phyloP scores from a whole-genome alignment of 805 yeast species.

The Schwanniomyces yamadae region DNA sequence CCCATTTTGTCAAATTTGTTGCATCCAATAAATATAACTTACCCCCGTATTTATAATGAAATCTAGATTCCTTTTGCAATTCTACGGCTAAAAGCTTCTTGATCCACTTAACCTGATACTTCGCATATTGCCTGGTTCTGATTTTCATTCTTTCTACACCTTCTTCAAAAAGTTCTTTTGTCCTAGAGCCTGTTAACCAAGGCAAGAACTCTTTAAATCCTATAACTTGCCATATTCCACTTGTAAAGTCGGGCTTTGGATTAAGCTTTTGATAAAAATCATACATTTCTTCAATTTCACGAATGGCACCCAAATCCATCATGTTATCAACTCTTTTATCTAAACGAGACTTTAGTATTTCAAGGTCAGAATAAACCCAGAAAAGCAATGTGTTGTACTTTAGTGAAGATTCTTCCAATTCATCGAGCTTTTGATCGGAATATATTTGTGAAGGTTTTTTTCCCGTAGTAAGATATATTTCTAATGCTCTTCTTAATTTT shows the following conservation, averaged over 20 bases:
- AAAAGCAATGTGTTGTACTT: constrained; percentile 64
- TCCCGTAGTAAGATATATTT: constrained; percentile 69
- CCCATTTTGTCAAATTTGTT: constrained; percentile 66
- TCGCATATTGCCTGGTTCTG: constrained; percentile 83
- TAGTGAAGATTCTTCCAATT: constrained; percentile 45
- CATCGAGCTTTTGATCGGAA: constrained; percentile 50
- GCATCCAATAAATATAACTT: constrained; percentile 73
- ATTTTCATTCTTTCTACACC: constrained; percentile 78
- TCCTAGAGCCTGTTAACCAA: constrained; percentile 41
- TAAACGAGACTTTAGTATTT: constrained; percentile 56
- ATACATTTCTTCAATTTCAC: constrained; percentile 66
- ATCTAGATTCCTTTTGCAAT: constrained; percentile 45
- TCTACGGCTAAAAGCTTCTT: constrained; percentile 65
- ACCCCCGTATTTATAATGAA: constrained; percentile 56
- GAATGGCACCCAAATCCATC: constrained; percentile 67
- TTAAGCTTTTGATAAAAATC: constrained; percentile 34
- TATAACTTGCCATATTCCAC: constrained; percentile 91
- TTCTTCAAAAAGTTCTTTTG: constrained; percentile 26
- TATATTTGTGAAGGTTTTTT: constrained; percentile 70
- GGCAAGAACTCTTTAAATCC: constrained; percentile 90
- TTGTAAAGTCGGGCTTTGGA: constrained; percentile 51
- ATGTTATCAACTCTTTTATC: constrained; percentile 82
- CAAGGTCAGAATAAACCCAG: constrained; percentile 77
- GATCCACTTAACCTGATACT: constrained; percentile 89
- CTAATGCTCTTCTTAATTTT: constrained; percentile 76